phyloP scores from a whole-genome alignment of 208 protist species.

The Leishmania mexicana region DNA sequence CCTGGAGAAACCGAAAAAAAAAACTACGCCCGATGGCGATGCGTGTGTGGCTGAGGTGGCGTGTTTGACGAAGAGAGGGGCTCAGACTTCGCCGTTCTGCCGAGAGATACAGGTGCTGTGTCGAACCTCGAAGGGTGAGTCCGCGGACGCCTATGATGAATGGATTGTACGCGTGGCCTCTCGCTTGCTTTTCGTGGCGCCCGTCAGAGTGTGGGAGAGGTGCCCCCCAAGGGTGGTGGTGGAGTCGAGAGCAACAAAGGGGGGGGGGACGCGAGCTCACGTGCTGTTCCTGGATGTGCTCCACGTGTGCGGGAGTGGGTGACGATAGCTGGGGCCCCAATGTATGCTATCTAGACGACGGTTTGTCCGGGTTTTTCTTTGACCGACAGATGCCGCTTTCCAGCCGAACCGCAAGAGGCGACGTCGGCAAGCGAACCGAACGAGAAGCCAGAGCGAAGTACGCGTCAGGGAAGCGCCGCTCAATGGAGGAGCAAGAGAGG shows the following conservation, averaged over 20 bases:
- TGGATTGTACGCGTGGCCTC: not conserved
- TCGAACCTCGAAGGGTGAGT: not conserved
- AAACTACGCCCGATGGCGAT: not conserved
- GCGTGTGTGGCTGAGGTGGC: not conserved
- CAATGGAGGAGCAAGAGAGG: not conserved
- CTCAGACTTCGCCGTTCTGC: not conserved
- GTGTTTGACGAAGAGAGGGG: not conserved
- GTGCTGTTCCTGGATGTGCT: not conserved
- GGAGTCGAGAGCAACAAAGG: too few species aligned
- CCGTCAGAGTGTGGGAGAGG: not conserved
- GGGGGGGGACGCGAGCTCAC: too few species aligned
- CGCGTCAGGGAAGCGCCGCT: not conserved
- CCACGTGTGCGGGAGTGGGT: not conserved
- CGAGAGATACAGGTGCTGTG: not conserved
- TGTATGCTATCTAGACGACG: not conserved
- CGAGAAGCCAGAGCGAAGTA: not conserved
- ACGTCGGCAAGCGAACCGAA: not conserved
- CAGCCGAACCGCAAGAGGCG: not conserved
- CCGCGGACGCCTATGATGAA: not conserved
- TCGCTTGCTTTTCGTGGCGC: not conserved
- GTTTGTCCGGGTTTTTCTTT: too few species aligned
- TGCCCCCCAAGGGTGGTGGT: not conserved
- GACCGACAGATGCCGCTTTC: not conserved
- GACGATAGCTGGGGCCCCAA: not conserved
- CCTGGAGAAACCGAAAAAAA: not conserved